Conservation (phyloP, 164 flowering plant genomes). For the Aristolochia californica region DNA sequence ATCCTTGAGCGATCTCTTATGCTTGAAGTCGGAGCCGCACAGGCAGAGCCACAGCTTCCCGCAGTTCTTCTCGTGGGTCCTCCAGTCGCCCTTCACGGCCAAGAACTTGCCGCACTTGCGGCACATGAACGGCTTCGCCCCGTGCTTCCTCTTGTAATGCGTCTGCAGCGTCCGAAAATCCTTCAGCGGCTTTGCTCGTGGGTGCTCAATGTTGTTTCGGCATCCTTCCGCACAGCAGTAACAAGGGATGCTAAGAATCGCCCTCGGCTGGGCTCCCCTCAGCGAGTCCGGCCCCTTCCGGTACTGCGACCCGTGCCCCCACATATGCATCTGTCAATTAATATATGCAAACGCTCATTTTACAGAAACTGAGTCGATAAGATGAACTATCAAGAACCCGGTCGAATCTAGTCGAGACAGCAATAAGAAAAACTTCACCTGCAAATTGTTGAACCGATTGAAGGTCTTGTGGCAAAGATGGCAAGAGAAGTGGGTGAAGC, state of each 20-base stretch:
- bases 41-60: slow-evolving; percentile 64
- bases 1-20: slow-evolving; percentile 66
- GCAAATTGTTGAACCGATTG: slow-evolving; percentile 78
- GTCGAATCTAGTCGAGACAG: no score
- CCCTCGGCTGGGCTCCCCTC: slow-evolving; percentile 39
- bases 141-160: slow-evolving; percentile 70
- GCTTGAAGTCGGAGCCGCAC: slow-evolving; percentile 71
- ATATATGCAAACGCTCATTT: no score
- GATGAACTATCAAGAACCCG: no score
- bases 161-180: slow-evolving; percentile 60
- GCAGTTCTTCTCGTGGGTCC: slow-evolving; percentile 73
- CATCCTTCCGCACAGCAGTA: slow-evolving; percentile 62
- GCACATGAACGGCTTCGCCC: slow-evolving; percentile 46
- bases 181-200: slow-evolving; percentile 47
- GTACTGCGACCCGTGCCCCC: slow-evolving; percentile 77
- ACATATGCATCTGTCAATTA: slow-evolving; percentile 69
- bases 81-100: slow-evolving; percentile 72
- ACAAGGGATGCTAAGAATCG: slow-evolving; percentile 50
- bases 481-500: slow-evolving; percentile 62
- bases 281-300: slow-evolving; percentile 61
- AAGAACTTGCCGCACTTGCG: slow-evolving; percentile 49
- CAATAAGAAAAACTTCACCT: slow-evolving; percentile 30
- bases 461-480: slow-evolving; percentile 64
- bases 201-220: slow-evolving; percentile 50
- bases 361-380: no score